phyloP scores from a whole-genome alignment of 371 early-diverging fungal species.

The Circinella minor region DNA sequence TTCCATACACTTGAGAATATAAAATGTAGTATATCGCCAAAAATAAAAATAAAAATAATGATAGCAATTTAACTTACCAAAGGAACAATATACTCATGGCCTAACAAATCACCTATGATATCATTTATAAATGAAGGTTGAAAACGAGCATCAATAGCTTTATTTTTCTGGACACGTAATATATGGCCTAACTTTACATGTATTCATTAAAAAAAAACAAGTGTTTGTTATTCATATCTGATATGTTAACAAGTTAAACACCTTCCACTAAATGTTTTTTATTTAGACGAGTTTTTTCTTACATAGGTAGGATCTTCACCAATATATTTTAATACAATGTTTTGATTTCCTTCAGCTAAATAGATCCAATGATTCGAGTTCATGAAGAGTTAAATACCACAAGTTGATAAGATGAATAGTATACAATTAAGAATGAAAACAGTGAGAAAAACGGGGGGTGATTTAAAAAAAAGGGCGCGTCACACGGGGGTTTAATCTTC shows the following conservation, averaged over 20 bases:
- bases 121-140: slow-evolving; percentile 27
- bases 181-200: slow-evolving; percentile 30
- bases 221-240: neutral
- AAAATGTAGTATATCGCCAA: too few relatives aligned
- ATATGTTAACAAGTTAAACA: too few relatives aligned
- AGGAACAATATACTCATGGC: slow-evolving; percentile 33
- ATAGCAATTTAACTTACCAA: slow-evolving; percentile 29
- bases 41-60: too few relatives aligned
- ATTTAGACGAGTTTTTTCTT: neutral
- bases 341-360: slow-evolving; percentile 55
- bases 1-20: too few relatives aligned
- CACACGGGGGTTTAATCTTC: slow-evolving; percentile 20
- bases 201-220: neutral
- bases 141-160: slow-evolving; percentile 18
- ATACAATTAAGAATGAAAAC: neutral
- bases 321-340: slow-evolving; percentile 41
- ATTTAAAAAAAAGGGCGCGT: slow-evolving; percentile 54
- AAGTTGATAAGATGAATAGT: neutral
- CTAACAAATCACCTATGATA: slow-evolving; percentile 43
- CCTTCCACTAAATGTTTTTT: neutral
- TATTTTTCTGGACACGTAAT: slow-evolving; percentile 39
- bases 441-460: neutral
- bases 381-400: neutral
- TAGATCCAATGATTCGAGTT: slow-evolving; percentile 40
- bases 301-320: slow-evolving; percentile 36